These are phyloP conservation scores for Asparagopsis taxiformis DNA, from an alignment of 31 red algal species.

Conservation along the genomic window DNA sequence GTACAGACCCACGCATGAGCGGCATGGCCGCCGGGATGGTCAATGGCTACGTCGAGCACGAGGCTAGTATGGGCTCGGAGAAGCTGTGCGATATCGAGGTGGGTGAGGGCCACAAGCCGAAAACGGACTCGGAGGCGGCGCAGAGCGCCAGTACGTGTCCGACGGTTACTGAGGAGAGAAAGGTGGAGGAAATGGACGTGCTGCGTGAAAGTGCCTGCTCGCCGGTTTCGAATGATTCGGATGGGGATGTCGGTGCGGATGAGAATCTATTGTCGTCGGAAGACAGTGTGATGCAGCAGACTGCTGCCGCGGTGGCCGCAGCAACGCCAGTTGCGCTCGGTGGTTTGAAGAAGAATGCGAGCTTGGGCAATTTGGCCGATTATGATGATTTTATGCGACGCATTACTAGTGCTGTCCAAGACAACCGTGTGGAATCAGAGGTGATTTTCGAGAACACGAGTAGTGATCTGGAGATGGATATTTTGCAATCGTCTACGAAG, in stretches of 20 bases:
- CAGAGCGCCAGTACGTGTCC: constrained; percentile 46
- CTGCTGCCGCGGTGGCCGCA: too few relatives aligned
- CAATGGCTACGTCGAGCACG: not conserved
- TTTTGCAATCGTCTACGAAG: constrained; percentile 20
- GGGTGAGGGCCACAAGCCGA: too few relatives aligned
- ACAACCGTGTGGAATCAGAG: not conserved
- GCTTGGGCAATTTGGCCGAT: constrained; percentile 60
- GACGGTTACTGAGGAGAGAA: constrained; percentile 2
- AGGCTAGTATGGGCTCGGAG: not conserved
- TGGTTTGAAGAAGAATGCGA: constrained; percentile 54
- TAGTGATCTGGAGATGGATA: too few relatives aligned
- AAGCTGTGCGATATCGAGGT: too few relatives aligned
- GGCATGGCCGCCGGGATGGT: not conserved
- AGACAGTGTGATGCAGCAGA: constrained; percentile 4
- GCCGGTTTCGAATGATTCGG: constrained; percentile 28
- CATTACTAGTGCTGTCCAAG: constrained; percentile 35
- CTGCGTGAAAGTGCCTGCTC: constrained; percentile 23
- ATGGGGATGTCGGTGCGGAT: constrained; percentile 14
- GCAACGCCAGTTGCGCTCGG: too few relatives aligned
- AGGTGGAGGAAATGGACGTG: not conserved
- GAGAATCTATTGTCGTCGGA: constrained; percentile 1
- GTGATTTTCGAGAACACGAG: too few relatives aligned
- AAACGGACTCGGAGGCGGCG: constrained; percentile 11
- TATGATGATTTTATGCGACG: constrained; percentile 72
- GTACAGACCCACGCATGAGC: too few relatives aligned